These are phyloP conservation scores for Russula vinacea DNA, from an alignment of 768 basidiomycete species.

Conservation along the genomic window DNA sequence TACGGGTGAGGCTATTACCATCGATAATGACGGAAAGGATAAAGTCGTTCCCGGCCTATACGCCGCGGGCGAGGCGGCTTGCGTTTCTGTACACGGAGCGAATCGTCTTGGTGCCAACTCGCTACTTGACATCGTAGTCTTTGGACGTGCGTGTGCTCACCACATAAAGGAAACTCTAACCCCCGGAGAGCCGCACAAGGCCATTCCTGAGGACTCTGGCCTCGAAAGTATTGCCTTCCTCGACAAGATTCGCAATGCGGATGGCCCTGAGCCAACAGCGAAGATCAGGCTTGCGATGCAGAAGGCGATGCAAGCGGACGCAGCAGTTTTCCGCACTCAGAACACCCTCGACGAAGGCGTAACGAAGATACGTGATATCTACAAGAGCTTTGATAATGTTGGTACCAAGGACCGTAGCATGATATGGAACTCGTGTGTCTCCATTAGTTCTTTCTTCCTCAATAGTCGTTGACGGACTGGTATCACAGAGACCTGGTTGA, in stretches of 20 bases:
- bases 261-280: constrained; percentile 82
- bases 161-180: constrained; percentile 91
- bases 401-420: constrained; percentile 97
- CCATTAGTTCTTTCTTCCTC: neutral
- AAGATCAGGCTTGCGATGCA: constrained; percentile 95
- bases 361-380: constrained; percentile 76
- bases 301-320: constrained; percentile 98
- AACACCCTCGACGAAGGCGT: constrained; percentile 90
- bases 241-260: constrained; percentile 81
- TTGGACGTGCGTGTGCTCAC: constrained; percentile 98
- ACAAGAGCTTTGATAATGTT: constrained; percentile 85
- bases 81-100: constrained; percentile 97
- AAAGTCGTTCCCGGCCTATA: constrained; percentile 94
- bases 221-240: constrained; percentile 79
- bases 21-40: constrained; percentile 87
- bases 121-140: constrained; percentile 96
- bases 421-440: constrained; percentile 97
- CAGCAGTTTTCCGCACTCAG: constrained; percentile 97
- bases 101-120: constrained; percentile 99
- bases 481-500: constrained; percentile 83
- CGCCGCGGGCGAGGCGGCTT: constrained; percentile 98
- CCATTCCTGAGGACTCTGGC: constrained; percentile 82
- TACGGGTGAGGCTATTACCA: constrained; percentile 93
- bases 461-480: neutral
- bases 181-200: constrained; percentile 88